Conservation (phyloP, 164 flowering plant species). For the Chloranthus sessilifolius region DNA sequence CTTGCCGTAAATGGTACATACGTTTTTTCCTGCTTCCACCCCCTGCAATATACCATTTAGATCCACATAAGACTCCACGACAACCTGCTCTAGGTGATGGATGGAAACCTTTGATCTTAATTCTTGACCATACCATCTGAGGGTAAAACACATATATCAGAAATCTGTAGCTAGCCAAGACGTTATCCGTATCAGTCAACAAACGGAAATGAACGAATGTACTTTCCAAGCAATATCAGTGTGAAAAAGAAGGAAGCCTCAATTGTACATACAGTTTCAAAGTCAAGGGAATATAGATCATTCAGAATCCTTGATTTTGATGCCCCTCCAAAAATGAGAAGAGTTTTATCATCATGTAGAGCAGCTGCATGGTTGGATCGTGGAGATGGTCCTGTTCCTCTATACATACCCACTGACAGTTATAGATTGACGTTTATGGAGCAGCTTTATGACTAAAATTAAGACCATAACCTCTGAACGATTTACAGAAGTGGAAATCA, state of each 20-base stretch:
- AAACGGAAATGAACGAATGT: conserved; percentile 1
- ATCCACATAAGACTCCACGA: conserved; percentile 85
- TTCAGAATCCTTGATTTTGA: conserved; percentile 76
- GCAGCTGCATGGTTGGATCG: conserved; percentile 90
- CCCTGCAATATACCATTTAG: conserved; percentile 95
- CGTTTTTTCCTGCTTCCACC: conserved; percentile 95
- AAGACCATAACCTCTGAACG: too few species aligned
- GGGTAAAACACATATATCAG: conserved; percentile 1
- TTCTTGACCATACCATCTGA: conserved; percentile 97
- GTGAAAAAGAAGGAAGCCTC: background rate
- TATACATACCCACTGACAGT: conserved; percentile 19
- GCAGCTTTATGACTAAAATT: too few species aligned
- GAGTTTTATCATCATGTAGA: conserved; percentile 79
- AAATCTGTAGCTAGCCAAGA: background rate
- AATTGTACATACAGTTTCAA: conserved; percentile 68
- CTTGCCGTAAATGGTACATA: conserved; percentile 25
- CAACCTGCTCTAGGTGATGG: conserved; percentile 96
- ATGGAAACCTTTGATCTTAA: conserved; percentile 72
- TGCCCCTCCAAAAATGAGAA: conserved; percentile 81
- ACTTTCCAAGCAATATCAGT: background rate
- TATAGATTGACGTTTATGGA: background rate
- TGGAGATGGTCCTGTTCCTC: conserved; percentile 92
- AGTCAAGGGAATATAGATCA: conserved; percentile 92
- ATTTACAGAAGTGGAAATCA: too few species aligned
- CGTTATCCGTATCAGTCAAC: background rate